Evolutionary conservation across 2,329 filamentous ascomycete species (phyloP).

Genomic region (Ceratocystis papillata): DNA sequence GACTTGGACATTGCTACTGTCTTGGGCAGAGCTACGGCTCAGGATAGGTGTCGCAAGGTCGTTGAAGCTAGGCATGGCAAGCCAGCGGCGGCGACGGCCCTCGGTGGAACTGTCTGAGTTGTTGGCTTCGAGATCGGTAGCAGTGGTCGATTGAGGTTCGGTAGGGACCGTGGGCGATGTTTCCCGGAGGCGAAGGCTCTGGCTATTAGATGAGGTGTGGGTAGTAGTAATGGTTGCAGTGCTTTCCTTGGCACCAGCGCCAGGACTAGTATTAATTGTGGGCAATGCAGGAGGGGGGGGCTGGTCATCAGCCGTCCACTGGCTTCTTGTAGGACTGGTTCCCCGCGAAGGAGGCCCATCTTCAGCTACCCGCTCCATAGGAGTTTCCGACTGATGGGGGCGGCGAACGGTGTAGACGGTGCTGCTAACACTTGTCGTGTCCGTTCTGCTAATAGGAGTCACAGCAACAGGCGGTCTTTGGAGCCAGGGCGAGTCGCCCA

Average conservation of each 20-base stretch:
- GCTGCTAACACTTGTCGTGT: slow-evolving; percentile 53
- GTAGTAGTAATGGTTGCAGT: not conserved
- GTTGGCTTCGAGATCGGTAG: slow-evolving; percentile 23
- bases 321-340: slow-evolving; percentile 18
- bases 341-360: slow-evolving; percentile 12
- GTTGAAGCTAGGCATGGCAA: slow-evolving; percentile 29
- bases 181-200: not conserved
- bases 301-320: slow-evolving; percentile 24
- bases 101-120: not conserved
- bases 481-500: slow-evolving; percentile 40
- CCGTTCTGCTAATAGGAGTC: slow-evolving; percentile 50
- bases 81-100: slow-evolving; percentile 6
- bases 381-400: slow-evolving; percentile 44
- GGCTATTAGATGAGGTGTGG: not conserved
- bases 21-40: slow-evolving; percentile 28
- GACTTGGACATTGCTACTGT: slow-evolving; percentile 3
- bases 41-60: slow-evolving; percentile 27
- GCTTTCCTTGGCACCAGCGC: not conserved
- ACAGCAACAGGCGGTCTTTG: slow-evolving; percentile 44
- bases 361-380: slow-evolving; percentile 22
- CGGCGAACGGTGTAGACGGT: slow-evolving; percentile 54
- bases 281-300: not conserved
- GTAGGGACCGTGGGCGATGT: not conserved
- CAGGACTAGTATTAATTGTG: not conserved
- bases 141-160: slow-evolving; percentile 2